Evolutionary conservation across 2,329 filamentous ascomycete genomes (phyloP).

Genomic region (Fonsecaea multimorphosa): DNA sequence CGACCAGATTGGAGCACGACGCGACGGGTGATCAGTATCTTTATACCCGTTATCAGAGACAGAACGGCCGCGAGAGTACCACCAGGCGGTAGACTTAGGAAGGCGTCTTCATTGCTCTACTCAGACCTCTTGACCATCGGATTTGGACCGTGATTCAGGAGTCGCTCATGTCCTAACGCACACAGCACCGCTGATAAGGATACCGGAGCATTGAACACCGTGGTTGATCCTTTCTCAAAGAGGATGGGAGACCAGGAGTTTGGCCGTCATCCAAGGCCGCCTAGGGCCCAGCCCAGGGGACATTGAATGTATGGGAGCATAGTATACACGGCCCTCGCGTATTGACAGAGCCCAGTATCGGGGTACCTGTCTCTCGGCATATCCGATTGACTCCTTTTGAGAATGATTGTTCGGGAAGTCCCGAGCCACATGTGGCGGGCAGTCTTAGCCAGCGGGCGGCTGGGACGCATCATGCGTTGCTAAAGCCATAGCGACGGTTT

Average conservation of each 20-base stretch:
- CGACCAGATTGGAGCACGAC: neutral
- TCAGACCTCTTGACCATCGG: neutral
- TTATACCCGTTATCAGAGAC: constrained; percentile 9
- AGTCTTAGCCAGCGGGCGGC: neutral
- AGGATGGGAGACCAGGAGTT: constrained; percentile 1
- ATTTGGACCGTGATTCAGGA: neutral
- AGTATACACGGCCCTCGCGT: neutral
- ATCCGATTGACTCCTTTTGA: neutral
- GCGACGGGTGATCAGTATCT: constrained; percentile 4
- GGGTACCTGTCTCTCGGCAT: neutral
- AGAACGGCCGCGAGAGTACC: neutral
- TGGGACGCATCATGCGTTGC: neutral
- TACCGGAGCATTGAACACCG: neutral
- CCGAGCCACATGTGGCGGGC: neutral
- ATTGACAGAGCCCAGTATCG: neutral
- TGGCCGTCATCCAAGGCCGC: constrained; percentile 3
- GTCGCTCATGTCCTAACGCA: constrained; percentile 13
- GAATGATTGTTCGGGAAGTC: neutral
- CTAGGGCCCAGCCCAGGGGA: neutral
- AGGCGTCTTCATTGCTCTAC: neutral
- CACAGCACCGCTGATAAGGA: constrained; percentile 9
- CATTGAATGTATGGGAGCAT: neutral
- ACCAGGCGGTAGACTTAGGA: neutral
- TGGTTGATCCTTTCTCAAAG: constrained; percentile 6
- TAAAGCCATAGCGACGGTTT: neutral